Evolutionary conservation across 129 eudicot genomes (phyloP), one percentile per base, ranked within the genome.

Genomic region (Centrapalus pauciflorus): DNA sequence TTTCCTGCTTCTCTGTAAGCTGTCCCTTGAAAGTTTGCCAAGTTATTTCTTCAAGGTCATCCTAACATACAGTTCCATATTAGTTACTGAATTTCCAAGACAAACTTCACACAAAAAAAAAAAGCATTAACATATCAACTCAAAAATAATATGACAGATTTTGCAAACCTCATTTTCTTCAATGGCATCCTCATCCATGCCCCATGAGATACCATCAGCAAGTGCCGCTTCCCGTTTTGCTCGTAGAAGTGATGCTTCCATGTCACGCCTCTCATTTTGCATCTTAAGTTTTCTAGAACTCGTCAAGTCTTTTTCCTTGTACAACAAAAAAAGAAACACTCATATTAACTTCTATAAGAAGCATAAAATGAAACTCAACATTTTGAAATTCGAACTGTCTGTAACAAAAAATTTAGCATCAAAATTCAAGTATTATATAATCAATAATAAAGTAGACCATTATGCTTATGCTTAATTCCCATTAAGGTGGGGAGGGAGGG

Each of bases 21-120:
- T 94, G 94, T 25, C 99, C 99, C 76, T 89, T 94, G 79, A 82
- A 86, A 20, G 82, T 94, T 84, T 94, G 99, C 99, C 99, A 89
- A 2, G 95, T 94, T 71, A 94, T 84, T 64, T 94, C 99, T 7
- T 94, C 99, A 49, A 76, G 78, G 28, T 89, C 99, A 76, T 94
- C 99, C 92, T 82, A 60, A 78, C 3, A 43, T 46, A 40, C 13
- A 69, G 45, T 27, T 66, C 23, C 46, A 24, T 4, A 23, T 57
- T 66, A 24, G 52, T 45, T 66, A 56, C 21, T 13, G 13, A 74
- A 11, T 9, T 45, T 57, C 66, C 20, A 45, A 56, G 2, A 56
- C 19, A 66, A 66, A 45, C n/a, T 43, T 4, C 52, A 0, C 40
- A 19, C 4, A 35, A 21, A 29, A 11, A 4, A 41, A 0, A 20